Percentiles rank a stretch among this genome's conserved stretches.
Evolutionary conservation across 257 asterid species (phyloP).

Genomic region (Solanum chilense): DNA sequence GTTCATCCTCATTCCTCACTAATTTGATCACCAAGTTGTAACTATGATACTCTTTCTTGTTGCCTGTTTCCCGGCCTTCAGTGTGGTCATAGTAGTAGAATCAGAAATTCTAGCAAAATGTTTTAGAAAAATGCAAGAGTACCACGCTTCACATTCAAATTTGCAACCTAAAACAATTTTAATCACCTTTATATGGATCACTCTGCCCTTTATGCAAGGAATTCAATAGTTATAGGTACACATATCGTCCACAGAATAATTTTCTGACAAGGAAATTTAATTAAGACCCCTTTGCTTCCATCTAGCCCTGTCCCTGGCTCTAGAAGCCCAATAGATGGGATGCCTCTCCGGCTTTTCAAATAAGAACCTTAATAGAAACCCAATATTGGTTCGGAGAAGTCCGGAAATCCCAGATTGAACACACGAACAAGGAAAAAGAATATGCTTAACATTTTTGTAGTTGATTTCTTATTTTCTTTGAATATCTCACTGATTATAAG

Average conservation of each 20-base stretch:
- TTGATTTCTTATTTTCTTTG: background rate
- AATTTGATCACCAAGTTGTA: background rate
- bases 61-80: background rate
- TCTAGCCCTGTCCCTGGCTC: background rate
- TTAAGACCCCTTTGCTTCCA: background rate
- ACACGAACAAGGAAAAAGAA: background rate
- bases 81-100: background rate
- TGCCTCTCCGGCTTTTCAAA: background rate
- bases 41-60: background rate
- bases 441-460: background rate
- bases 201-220: background rate
- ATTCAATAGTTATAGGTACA: background rate
- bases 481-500: background rate
- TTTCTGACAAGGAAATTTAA: background rate
- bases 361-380: background rate
- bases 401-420: background rate
- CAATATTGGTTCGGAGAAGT: background rate
- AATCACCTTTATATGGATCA: background rate
- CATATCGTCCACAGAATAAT: background rate
- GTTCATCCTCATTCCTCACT: background rate
- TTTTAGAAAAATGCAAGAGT: background rate
- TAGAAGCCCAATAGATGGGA: background rate
- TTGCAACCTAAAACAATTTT: background rate
- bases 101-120: background rate
- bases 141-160: background rate